A percentile compares a stretch with the other conserved stretches of the same genome.
Conservation (phyloP, 139 green algal species). For the Gonium pectorale region DNA sequence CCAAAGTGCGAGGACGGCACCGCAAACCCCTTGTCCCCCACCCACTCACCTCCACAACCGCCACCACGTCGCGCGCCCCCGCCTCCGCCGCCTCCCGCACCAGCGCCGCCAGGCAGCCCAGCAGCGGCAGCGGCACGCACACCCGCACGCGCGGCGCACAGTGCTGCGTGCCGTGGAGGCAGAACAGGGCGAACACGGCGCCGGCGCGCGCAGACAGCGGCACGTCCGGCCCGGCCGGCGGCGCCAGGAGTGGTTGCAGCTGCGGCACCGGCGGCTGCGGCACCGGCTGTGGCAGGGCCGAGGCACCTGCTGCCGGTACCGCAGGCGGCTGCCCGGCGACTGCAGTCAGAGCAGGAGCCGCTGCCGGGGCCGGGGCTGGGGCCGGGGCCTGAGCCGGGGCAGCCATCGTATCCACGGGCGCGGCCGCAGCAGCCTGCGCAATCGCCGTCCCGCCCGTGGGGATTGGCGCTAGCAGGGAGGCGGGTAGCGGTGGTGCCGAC, state of each 20-base stretch:
- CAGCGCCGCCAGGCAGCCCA: not conserved
- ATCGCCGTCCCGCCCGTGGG: too few species aligned
- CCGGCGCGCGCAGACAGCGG: constrained; percentile 17
- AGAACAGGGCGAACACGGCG: constrained; percentile 30
- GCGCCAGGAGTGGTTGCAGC: not conserved
- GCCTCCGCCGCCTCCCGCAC: constrained; percentile 21
- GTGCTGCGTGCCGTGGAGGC: constrained; percentile 35
- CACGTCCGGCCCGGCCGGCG: constrained; percentile 16
- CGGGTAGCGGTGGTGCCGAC: too few species aligned
- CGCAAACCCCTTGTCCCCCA: not conserved
- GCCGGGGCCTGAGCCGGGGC: too few species aligned
- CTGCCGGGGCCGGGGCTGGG: not conserved
- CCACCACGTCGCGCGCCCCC: not conserved
- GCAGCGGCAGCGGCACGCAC: constrained; percentile 40
- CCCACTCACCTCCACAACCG: not conserved
- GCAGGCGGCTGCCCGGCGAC: too few species aligned
- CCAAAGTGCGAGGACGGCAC: too few species aligned
- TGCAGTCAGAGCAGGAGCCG: too few species aligned
- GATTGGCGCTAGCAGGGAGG: too few species aligned
- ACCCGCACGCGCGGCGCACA: not conserved
- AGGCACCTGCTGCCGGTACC: too few species aligned
- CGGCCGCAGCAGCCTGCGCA: too few species aligned
- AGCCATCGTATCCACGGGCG: too few species aligned
- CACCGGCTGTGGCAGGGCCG: too few species aligned
- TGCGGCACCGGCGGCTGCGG: not conserved